These are phyloP conservation scores for Calonectria crousiana DNA, from an alignment of 2,329 filamentous ascomycete species.

Conservation along the genomic window DNA sequence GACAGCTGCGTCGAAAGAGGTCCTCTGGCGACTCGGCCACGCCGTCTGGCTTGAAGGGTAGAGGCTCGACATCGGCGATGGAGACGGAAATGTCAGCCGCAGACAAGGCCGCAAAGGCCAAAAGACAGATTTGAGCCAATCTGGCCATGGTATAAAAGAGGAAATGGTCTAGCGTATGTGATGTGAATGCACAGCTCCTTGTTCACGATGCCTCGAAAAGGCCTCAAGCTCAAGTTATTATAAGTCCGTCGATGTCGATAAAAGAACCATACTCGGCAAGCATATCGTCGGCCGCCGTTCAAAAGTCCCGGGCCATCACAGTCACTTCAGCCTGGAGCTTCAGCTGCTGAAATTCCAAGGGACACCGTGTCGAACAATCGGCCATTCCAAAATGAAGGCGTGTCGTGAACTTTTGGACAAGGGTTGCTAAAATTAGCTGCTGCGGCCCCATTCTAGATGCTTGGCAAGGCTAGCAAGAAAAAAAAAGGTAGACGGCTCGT, in stretches of 20 bases:
- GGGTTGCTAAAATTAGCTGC: slow-evolving; percentile 18
- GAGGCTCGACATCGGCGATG: slow-evolving; percentile 43
- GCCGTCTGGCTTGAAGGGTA: slow-evolving; percentile 38
- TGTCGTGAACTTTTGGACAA: background rate
- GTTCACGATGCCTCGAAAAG: background rate
- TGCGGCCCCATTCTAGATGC: background rate
- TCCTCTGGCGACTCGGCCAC: slow-evolving; percentile 45
- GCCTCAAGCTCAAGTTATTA: background rate
- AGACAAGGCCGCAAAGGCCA: slow-evolving; percentile 28
- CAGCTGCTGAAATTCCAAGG: slow-evolving; percentile 8
- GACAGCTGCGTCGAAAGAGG: slow-evolving; percentile 48
- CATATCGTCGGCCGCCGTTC: background rate
- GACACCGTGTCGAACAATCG: slow-evolving; percentile 18
- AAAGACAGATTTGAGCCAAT: slow-evolving; percentile 26
- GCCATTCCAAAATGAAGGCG: background rate
- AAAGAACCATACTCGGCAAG: background rate
- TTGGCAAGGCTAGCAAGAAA: background rate
- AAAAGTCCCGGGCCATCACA: background rate
- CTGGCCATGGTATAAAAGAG: slow-evolving; percentile 13
- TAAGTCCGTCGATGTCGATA: background rate
- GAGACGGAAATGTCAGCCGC: slow-evolving; percentile 41
- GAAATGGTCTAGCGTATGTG: background rate
- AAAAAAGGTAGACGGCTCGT: background rate
- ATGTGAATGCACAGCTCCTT: background rate
- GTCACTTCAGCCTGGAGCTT: background rate